These are phyloP conservation scores for Auxenochlorella protothecoides DNA, from an alignment of 139 green algal genomes.

Conservation along the genomic window DNA sequence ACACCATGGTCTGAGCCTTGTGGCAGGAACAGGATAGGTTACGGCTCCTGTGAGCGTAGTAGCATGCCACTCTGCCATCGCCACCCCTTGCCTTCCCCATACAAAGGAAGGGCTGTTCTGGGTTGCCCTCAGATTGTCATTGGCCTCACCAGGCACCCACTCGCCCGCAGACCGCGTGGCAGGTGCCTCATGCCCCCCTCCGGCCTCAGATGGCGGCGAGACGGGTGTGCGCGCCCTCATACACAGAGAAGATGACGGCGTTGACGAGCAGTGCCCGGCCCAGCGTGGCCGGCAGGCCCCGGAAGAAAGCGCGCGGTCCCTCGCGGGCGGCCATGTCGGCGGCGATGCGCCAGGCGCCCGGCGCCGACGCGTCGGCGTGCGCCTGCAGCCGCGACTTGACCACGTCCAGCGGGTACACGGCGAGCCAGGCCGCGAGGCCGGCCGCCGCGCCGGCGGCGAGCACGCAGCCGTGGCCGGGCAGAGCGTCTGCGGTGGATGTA, in stretches of 20 bases:
- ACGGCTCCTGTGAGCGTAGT: no score
- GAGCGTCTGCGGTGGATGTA: not conserved
- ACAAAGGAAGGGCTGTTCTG: no score
- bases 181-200: no score
- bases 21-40: no score
- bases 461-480: not conserved
- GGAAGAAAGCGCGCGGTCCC: conserved; percentile 29
- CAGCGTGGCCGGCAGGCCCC: conserved; percentile 45
- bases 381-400: conserved; percentile 60
- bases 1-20: no score
- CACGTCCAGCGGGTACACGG: conserved; percentile 60
- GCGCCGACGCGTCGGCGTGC: conserved; percentile 2
- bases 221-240: not conserved
- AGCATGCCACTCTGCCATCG: no score
- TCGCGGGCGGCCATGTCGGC: conserved; percentile 12
- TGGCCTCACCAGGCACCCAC: no score
- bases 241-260: conserved; percentile 1
- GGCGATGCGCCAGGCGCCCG: conserved; percentile 9
- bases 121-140: no score
- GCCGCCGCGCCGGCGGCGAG: conserved; percentile 35
- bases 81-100: no score
- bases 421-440: conserved; percentile 38
- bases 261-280: conserved; percentile 41
- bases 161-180: no score
- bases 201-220: not conserved